phyloP scores from a whole-genome alignment of 495 filamentous ascomycete genomes.

The Stereocaulon alpinum region DNA sequence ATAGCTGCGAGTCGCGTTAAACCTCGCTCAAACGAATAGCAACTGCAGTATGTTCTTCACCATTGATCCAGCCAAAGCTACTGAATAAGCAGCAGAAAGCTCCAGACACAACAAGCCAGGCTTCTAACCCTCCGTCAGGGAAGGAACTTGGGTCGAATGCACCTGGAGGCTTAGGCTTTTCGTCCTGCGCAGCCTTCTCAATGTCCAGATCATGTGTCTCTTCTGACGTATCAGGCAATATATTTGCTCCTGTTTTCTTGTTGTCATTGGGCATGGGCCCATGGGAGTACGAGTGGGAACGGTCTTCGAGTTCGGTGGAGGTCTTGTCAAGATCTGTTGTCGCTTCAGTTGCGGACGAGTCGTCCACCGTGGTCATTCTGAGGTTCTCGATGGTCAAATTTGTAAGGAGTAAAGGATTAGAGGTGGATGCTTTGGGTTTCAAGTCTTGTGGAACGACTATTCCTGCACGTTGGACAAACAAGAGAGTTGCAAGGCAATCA shows the following conservation, averaged over 20 bases:
- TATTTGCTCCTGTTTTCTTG: conserved; percentile 17
- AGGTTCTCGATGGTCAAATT: not conserved
- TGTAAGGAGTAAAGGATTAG: not conserved
- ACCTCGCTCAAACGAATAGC: not conserved
- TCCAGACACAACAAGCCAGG: conserved; percentile 58
- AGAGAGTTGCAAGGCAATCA: no score
- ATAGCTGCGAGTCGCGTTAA: conserved; percentile 24
- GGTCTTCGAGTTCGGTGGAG: not conserved
- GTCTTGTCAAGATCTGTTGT: not conserved
- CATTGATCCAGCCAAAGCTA: conserved; percentile 27
- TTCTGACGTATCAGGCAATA: conserved; percentile 25
- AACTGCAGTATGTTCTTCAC: conserved; percentile 4
- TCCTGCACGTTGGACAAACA: no score
- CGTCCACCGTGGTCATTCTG: not conserved
- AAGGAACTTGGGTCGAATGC: conserved; percentile 33
- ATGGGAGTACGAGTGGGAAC: not conserved
- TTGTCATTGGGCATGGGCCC: not conserved
- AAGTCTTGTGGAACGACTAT: no score
- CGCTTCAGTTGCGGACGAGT: not conserved
- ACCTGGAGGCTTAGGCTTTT: conserved; percentile 13
- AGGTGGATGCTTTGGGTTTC: not conserved
- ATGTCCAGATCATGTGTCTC: conserved; percentile 13
- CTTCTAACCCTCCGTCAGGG: conserved; percentile 55
- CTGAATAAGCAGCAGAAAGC: conserved; percentile 45
- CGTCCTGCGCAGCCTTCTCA: conserved; percentile 13